phyloP scores from a whole-genome alignment of 805 yeast species.

The Suhomyces faveliae region DNA sequence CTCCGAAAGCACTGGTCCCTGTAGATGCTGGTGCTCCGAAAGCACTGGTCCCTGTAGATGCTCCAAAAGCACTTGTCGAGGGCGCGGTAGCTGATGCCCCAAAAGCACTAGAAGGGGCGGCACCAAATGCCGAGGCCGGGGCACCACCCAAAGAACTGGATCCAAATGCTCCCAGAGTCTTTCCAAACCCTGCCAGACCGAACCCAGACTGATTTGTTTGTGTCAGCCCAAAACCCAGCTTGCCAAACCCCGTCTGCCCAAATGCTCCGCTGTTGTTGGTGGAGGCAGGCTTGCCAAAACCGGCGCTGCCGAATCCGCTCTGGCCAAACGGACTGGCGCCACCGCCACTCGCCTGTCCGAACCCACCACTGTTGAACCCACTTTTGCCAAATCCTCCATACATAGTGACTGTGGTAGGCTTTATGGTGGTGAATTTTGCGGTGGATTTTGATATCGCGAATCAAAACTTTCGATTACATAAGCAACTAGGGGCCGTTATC shows the following conservation, averaged over 20 bases:
- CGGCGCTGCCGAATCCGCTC: slow-evolving; percentile 10
- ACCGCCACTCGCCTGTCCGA: background rate
- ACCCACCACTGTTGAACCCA: background rate
- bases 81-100: too few species aligned
- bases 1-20: background rate
- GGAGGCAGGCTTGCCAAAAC: slow-evolving; percentile 4
- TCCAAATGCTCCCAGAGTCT: background rate
- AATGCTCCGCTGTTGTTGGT: slow-evolving; percentile 5
- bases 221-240: too few species aligned
- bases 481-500: background rate
- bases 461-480: slow-evolving; percentile 5
- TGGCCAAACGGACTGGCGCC: slow-evolving; percentile 7
- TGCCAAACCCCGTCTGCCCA: slow-evolving; percentile 9
- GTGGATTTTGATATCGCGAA: background rate
- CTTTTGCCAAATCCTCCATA: slow-evolving; percentile 2
- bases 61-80: background rate
- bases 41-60: background rate
- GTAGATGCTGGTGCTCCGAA: too few species aligned
- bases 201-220: too few species aligned
- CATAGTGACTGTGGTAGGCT: background rate
- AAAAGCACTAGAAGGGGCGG: too few species aligned
- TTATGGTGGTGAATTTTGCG: background rate
- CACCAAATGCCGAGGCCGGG: background rate
- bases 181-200: slow-evolving; percentile 5
- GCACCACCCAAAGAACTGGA: background rate